phyloP scores from a whole-genome alignment of 2,329 filamentous ascomycete genomes.

The Fusarium verticillioides region DNA sequence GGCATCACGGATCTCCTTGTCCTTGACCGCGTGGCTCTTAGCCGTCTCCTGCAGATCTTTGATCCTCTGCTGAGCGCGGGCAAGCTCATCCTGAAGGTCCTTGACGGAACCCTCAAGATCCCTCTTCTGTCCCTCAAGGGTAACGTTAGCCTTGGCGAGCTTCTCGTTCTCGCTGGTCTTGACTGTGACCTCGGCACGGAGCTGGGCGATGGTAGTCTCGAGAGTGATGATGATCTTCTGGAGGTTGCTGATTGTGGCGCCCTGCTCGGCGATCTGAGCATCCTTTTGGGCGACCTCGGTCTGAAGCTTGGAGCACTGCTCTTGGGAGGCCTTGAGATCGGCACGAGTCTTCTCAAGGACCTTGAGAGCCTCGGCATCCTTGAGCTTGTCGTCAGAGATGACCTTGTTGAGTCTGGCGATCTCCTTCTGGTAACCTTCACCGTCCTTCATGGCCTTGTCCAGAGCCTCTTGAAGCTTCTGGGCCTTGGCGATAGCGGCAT shows the following conservation, averaged over 20 bases:
- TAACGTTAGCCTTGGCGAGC: accelerated
- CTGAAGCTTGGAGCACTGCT: background rate
- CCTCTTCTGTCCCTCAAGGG: background rate
- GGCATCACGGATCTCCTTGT: background rate
- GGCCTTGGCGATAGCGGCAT: accelerated
- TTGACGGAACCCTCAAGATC: background rate
- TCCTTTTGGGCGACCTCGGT: background rate
- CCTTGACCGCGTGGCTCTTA: background rate
- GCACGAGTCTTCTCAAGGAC: background rate
- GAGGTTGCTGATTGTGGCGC: background rate
- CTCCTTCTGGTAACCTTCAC: background rate
- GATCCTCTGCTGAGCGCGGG: background rate
- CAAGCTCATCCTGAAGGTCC: background rate
- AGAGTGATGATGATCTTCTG: background rate
- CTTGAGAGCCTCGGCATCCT: background rate
- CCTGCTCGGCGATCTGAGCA: background rate
- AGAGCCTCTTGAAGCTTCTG: background rate
- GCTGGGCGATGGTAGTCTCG: background rate
- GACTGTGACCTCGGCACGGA: background rate
- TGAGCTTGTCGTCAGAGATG: background rate
- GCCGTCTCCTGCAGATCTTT: background rate
- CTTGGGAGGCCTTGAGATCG: background rate
- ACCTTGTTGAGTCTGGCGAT: background rate
- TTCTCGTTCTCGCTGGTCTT: background rate
- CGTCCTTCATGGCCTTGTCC: background rate